phyloP scores from a whole-genome alignment of 805 yeast species.

The Maudiozyma pseudohumilis region DNA sequence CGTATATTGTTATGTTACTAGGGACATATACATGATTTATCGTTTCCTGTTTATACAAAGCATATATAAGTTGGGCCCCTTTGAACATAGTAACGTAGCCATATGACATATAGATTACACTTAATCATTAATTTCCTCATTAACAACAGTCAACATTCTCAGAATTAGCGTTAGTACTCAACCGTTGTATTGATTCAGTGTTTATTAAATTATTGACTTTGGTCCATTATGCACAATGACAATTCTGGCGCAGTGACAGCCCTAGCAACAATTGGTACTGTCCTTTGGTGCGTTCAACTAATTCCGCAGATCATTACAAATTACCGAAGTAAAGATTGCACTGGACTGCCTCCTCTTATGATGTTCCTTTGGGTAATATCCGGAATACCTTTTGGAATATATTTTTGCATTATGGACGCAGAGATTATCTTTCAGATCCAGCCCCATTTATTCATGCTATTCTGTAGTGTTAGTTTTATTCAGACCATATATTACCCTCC shows the following conservation, averaged over 20 bases:
- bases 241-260: slow-evolving; percentile 41
- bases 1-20: no score
- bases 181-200: no score
- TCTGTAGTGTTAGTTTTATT: slow-evolving; percentile 56
- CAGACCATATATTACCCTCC: slow-evolving; percentile 77
- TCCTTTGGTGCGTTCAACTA: slow-evolving; percentile 86
- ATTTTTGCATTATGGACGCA: slow-evolving; percentile 61
- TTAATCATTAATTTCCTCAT: no score
- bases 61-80: no score
- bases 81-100: no score
- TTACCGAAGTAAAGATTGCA: slow-evolving; percentile 65
- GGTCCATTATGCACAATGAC: no score
- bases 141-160: no score
- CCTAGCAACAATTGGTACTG: slow-evolving; percentile 80
- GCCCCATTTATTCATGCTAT: slow-evolving; percentile 71
- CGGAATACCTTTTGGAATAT: slow-evolving; percentile 82
- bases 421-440: slow-evolving; percentile 75
- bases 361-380: slow-evolving; percentile 69
- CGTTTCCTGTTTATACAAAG: no score
- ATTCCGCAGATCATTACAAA: slow-evolving; percentile 77
- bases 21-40: no score
- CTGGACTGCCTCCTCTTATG: slow-evolving; percentile 84
- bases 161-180: no score
- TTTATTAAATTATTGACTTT: no score
- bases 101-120: no score